phyloP scores from a whole-genome alignment of 1,284 basidiomycete species.

The Mycosarcoma mackinlayi region DNA sequence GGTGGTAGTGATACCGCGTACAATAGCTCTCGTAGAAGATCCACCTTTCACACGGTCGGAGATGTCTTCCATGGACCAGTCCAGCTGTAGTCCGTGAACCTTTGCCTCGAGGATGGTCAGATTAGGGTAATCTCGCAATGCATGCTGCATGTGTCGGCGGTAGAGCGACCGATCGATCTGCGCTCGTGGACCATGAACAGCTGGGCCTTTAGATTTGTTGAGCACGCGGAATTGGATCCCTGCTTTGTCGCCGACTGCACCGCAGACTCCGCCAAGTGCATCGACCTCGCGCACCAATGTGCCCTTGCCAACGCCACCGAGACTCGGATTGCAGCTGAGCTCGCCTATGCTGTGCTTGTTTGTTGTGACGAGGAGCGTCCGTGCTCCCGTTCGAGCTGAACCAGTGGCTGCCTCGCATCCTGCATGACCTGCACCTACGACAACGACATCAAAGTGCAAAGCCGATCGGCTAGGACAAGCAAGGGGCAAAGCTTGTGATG shows the following conservation, averaged over 20 bases:
- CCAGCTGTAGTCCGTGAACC: constrained; percentile 82
- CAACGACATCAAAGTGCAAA: constrained; percentile 74
- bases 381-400: constrained; percentile 81
- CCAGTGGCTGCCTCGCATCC: constrained; percentile 89
- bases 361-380: constrained; percentile 83
- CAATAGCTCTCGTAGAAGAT: constrained; percentile 74
- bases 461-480: constrained; percentile 20
- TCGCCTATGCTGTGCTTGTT: constrained; percentile 83
- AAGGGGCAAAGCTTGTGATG: constrained; percentile 4
- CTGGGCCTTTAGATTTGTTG: constrained; percentile 85
- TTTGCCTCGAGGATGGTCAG: constrained; percentile 79
- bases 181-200: constrained; percentile 87
- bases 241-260: constrained; percentile 80
- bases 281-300: constrained; percentile 88
- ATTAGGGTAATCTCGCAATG: constrained; percentile 76
- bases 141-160: constrained; percentile 81
- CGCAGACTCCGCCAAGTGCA: constrained; percentile 85
- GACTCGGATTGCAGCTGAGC: constrained; percentile 83
- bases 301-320: constrained; percentile 81
- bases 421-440: constrained; percentile 91
- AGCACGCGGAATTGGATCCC: constrained; percentile 88
- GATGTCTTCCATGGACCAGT: too few species aligned
- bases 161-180: constrained; percentile 87
- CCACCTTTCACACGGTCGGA: too few species aligned
- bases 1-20: constrained; percentile 80